These are phyloP conservation scores for Solanum lignicaule DNA, from an alignment of 257 asterid genomes.

Conservation along the genomic window DNA sequence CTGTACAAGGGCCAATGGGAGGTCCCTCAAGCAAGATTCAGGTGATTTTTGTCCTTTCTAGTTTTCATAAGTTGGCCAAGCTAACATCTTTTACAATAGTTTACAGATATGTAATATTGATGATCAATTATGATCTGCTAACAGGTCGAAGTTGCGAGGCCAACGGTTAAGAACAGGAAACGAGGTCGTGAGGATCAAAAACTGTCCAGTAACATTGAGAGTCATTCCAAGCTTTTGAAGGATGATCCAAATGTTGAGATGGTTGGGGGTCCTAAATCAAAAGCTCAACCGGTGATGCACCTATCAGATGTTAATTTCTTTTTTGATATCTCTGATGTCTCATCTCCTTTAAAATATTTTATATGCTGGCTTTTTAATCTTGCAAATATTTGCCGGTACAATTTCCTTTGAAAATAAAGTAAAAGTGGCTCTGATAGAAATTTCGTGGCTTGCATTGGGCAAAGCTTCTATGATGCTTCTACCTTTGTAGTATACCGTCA, in stretches of 20 bases:
- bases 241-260: slow-evolving; percentile 14
- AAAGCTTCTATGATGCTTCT: neutral
- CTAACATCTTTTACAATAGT: neutral
- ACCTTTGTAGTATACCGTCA: neutral
- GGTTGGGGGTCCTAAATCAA: slow-evolving; percentile 14
- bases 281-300: slow-evolving; percentile 30
- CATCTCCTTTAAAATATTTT: neutral
- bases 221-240: slow-evolving; percentile 33
- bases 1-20: slow-evolving; percentile 52
- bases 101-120: neutral
- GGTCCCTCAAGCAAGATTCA: slow-evolving; percentile 47
- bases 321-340: neutral
- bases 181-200: slow-evolving; percentile 63
- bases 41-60: slow-evolving; percentile 29
- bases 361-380: neutral
- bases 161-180: slow-evolving; percentile 61
- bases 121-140: slow-evolving; percentile 9
- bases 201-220: slow-evolving; percentile 23
- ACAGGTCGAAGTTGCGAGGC: slow-evolving; percentile 92
- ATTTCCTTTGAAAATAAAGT: neutral
- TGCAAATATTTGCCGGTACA: neutral
- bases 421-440: neutral
- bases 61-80: neutral
- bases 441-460: neutral
- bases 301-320: neutral